Base-by-base conservation (phyloP, 2,329 filamentous ascomycete species). In the Penicillium capsulatum region DNA sequence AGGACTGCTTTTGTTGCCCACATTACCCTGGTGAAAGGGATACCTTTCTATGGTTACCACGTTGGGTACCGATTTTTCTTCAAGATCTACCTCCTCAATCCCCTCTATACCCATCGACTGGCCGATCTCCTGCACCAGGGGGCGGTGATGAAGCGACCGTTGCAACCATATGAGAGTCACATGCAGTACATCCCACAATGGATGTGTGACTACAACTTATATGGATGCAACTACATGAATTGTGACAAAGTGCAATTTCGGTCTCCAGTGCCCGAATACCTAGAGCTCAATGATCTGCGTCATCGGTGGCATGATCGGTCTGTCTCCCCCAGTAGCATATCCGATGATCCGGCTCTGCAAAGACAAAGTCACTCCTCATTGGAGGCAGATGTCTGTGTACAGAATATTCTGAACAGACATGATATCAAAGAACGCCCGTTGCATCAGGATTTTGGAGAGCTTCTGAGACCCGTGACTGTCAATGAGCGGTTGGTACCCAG, bases 131-230 rank as follows among this genome's bases (percentile, higher is more conserved):
- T 98, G 29, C 82, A 86, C 13, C 89, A 95, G 64, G 92, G 92
- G 6, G 84, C 84, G 19, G 82, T 98, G 30, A 79, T 97, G 78
- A 86, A 86, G 59, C 79, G 77, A 43, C 76, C 79, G 16, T 84
- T 98, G 30, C 91, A 97, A 58, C 91, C 92, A 0, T 94, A 92
- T 59, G 92, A 98, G 66, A 89, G 86, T 13, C 94, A 98, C 61
- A 65, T 97, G 46, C 88, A 95, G 59, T 97, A 90, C 61, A 69
- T 96, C 7, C 74, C 92, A 7, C 94, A 98, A 66, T 98, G 94
- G 79, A 97, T 98, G 92, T 85, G 84, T 49, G 94, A 98, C 63
- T 98, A 94, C 71, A 98, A 96, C 60, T 72, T 98, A 51, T 97
- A 94, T 62, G 94, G 94, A 5, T 98, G 92, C 60, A 83, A 81